These are phyloP conservation scores for Hemileccinum impolitum DNA, from an alignment of 768 basidiomycete genomes.

Conservation along the genomic window DNA sequence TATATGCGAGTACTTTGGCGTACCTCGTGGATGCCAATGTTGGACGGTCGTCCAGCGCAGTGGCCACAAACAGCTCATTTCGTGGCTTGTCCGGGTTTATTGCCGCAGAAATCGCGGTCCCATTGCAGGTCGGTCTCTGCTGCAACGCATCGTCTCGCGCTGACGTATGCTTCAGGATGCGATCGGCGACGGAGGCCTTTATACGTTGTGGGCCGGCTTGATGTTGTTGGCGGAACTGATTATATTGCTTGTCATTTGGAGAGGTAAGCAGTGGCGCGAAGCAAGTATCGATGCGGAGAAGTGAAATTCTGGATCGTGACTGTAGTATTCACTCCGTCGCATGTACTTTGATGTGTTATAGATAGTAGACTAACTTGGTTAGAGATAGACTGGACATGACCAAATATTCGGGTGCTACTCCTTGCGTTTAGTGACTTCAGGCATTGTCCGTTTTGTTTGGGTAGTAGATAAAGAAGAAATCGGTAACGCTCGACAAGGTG, in stretches of 20 bases:
- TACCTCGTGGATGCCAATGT: conserved; percentile 88
- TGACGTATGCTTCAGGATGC: conserved; percentile 41
- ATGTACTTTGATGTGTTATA: too few species aligned
- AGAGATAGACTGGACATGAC: too few species aligned
- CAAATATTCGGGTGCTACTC: too few species aligned
- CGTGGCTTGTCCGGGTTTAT: conserved; percentile 70
- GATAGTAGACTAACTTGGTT: too few species aligned
- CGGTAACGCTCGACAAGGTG: too few species aligned
- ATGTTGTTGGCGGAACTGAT: conserved; percentile 52
- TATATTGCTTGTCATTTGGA: conserved; percentile 57
- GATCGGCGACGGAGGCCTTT: conserved; percentile 80
- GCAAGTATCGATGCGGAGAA: conserved; percentile 43
- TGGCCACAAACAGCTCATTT: conserved; percentile 73
- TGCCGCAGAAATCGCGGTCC: conserved; percentile 71
- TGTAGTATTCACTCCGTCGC: too few species aligned
- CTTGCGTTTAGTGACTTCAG: too few species aligned
- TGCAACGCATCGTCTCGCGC: background rate
- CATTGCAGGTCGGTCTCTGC: conserved; percentile 45
- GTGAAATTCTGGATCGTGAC: too few species aligned
- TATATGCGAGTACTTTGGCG: conserved; percentile 70
- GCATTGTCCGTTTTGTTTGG: too few species aligned
- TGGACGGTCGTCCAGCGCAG: conserved; percentile 75
- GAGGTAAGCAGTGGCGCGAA: conserved; percentile 61
- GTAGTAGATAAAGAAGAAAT: too few species aligned
- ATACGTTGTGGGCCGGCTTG: conserved; percentile 63